phyloP scores from a whole-genome alignment of 202 grass and related monocot species.

The Zoysia matrella region DNA sequence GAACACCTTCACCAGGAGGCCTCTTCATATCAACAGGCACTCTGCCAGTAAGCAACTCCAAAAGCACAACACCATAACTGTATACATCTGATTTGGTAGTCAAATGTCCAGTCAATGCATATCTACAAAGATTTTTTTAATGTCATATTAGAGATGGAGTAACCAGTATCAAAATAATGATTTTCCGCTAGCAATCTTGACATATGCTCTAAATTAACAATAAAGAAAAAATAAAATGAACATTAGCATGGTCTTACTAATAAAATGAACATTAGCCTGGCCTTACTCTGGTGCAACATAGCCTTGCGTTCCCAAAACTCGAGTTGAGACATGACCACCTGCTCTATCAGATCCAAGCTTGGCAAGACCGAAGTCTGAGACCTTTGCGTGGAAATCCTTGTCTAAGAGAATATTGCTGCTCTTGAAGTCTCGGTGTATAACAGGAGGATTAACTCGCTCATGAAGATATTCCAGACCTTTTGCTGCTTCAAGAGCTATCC shows the following conservation, averaged over 20 bases:
- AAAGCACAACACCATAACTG: conserved; percentile 91
- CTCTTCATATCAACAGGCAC: conserved; percentile 94
- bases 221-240: neutral
- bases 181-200: neutral
- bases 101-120: conserved; percentile 92
- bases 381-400: conserved; percentile 86
- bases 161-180: conserved; percentile 30
- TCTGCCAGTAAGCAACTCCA: conserved; percentile 96
- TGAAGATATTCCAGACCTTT: conserved; percentile 99
- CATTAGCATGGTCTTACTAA: too few relatives aligned
- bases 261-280: conserved; percentile 19
- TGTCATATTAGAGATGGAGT: neutral
- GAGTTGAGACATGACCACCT: conserved; percentile 93
- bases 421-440: conserved; percentile 99
- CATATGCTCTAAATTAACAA: neutral
- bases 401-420: conserved; percentile 98
- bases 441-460: conserved; percentile 80
- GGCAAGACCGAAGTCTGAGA: conserved; percentile 96
- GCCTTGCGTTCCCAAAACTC: conserved; percentile 95
- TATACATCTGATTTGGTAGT: conserved; percentile 99
- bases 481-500: conserved; percentile 96
- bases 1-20: conserved; percentile 81
- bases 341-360: conserved; percentile 98
- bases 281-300: conserved; percentile 98
- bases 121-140: conserved; percentile 54